Evolutionary conservation across 441 rosid species (phyloP), one percentile per base, ranked within the genome.

Genomic region (Mallotus repandus): DNA sequence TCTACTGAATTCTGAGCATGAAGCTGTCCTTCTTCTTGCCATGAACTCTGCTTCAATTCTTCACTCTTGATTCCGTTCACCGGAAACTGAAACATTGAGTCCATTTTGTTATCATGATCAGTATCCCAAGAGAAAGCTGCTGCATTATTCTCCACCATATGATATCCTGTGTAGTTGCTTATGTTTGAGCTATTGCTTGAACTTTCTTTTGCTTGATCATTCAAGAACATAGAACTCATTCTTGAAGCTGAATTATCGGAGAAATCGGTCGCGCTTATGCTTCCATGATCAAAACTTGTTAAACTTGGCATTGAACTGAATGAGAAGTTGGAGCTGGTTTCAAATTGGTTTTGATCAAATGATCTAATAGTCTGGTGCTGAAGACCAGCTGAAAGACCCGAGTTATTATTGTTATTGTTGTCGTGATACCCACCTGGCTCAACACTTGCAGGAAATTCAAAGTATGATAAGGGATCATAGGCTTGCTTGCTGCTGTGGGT

Each of bases 111-210:
- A 45, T 72, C 78, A 1, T 25, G 29, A 25, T 25, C 29, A 25
- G 53, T 46, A n/a, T 83, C 84, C 89, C 86, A 84, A 0, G 82
- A 78, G 64, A 84, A 84, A 29, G 66, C 62, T 55, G 75, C 80
- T 25, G 29, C 29, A 60, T 74, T 80, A 70, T 79, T 80, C 38
- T 75, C 84, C 49, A 71, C 62, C 49, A 74, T 71, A 29, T 80
- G 86, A 56, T 76, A 82, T 55, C 79, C 86, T 16, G 74, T 68
- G 78, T 77, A 81, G 29, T 64, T 78, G 84, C 86, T 79, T 69
- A 81, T 77, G 75, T 81, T 87, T 32, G 91, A 84, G 76, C 89
- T 81, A 75, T 86, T 88, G 59, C 87, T 86, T 0, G 88, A 86
- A 54, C 83, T 80, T 56, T 85, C 86, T 75, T 79, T 84, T 0